Evolutionary conservation across 345 rosid genomes (phyloP).

Genomic region (Lumnitzera racemosa): DNA sequence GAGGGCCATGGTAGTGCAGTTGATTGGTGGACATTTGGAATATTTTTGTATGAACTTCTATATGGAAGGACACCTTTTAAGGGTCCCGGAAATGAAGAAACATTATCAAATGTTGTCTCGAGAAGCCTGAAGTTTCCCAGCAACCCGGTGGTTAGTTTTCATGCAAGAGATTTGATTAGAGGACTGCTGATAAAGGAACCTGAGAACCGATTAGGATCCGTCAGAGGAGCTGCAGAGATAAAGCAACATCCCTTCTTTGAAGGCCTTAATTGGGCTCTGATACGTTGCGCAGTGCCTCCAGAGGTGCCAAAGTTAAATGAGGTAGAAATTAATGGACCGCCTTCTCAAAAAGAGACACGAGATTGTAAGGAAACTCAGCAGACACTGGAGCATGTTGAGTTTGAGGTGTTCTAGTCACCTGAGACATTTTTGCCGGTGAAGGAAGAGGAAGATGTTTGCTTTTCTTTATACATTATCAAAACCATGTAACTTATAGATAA

Average conservation of each 20-base stretch:
- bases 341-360: constrained; percentile 23
- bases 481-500: constrained; percentile 8
- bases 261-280: constrained; percentile 77
- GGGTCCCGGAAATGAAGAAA: constrained; percentile 61
- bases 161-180: constrained; percentile 62
- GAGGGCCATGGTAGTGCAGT: constrained; percentile 81
- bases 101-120: constrained; percentile 57
- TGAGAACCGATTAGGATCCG: constrained; percentile 50
- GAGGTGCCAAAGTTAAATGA: constrained; percentile 42
- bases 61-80: constrained; percentile 72
- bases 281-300: constrained; percentile 63
- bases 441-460: constrained; percentile 9
- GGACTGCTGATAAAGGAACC: constrained; percentile 66
- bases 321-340: constrained; percentile 7
- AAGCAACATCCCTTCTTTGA: constrained; percentile 67
- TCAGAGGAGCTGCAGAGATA: constrained; percentile 71
- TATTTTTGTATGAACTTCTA: constrained; percentile 59
- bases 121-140: constrained; percentile 54
- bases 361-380: constrained; percentile 24
- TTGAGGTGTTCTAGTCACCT: constrained; percentile 46
- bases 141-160: constrained; percentile 47
- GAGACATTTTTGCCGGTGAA: neutral
- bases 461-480: constrained; percentile 1
- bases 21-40: constrained; percentile 87
- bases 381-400: constrained; percentile 33